A percentile compares a stretch with the other conserved stretches of the same genome.
phyloP scores from a whole-genome alignment of 768 basidiomycete genomes.

The Kwoniella newhampshirensis region DNA sequence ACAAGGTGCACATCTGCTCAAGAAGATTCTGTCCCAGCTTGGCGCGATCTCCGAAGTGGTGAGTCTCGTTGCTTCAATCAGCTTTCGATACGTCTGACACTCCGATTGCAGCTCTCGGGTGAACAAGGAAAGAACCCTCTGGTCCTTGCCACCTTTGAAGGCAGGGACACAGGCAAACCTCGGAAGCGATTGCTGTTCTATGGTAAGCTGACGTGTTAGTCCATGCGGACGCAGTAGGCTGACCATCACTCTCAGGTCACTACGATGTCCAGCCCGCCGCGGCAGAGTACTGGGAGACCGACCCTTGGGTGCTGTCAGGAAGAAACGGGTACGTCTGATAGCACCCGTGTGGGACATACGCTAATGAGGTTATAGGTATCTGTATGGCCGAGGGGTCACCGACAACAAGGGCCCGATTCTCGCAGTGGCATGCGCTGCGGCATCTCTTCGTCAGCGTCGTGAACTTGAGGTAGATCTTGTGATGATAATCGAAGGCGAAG shows the following conservation, averaged over 20 bases:
- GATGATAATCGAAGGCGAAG: constrained; percentile 92
- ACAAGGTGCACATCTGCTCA: constrained; percentile 89
- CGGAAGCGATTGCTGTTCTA: constrained; percentile 76
- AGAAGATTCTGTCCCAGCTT: constrained; percentile 80
- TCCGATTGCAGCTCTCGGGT: constrained; percentile 65
- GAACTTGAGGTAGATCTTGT: constrained; percentile 82
- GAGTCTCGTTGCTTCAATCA: constrained; percentile 33
- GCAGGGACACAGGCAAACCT: constrained; percentile 66
- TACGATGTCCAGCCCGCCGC: constrained; percentile 94
- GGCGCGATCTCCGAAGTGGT: constrained; percentile 80
- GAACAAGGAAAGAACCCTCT: constrained; percentile 78
- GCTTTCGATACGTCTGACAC: constrained; percentile 6
- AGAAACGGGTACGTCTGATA: constrained; percentile 69
- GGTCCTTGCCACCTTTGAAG: constrained; percentile 82
- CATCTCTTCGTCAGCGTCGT: constrained; percentile 69
- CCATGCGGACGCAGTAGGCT: constrained; percentile 3
- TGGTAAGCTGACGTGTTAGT: constrained; percentile 58
- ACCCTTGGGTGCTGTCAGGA: constrained; percentile 79
- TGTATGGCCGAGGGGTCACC: constrained; percentile 63
- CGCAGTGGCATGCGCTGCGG: constrained; percentile 84
- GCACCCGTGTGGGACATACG: background rate
- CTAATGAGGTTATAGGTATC: constrained; percentile 31
- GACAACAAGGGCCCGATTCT: constrained; percentile 97
- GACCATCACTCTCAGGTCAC: constrained; percentile 58
- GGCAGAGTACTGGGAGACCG: constrained; percentile 70